These are phyloP conservation scores for Lactarius quietus DNA, from an alignment of 768 basidiomycete species.

Conservation along the genomic window DNA sequence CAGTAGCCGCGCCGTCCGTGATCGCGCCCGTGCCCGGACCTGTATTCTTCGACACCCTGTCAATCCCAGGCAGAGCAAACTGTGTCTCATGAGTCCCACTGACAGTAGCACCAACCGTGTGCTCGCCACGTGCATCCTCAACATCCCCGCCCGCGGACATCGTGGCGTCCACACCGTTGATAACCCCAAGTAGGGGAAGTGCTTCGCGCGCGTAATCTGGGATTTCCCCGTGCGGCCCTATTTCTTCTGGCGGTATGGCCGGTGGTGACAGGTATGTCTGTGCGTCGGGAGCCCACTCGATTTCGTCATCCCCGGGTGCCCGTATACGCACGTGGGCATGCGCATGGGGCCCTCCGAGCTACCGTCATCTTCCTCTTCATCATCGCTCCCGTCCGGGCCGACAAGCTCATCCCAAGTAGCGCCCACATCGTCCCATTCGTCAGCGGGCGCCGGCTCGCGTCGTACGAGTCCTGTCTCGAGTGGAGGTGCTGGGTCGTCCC, in stretches of 20 bases:
- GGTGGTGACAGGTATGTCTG: conserved; percentile 30
- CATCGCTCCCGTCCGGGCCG: conserved; percentile 23
- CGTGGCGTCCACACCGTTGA: background rate
- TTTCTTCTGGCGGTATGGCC: conserved; percentile 31
- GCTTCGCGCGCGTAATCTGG: conserved; percentile 33
- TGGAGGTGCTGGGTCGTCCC: conserved; percentile 58
- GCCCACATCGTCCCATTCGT: conserved; percentile 51
- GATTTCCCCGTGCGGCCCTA: conserved; percentile 45
- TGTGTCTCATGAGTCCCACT: conserved; percentile 10
- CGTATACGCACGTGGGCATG: conserved; percentile 3
- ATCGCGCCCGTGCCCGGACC: background rate
- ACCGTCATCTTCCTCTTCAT: conserved; percentile 25
- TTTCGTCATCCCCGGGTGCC: conserved; percentile 35
- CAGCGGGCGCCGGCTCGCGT: conserved; percentile 37
- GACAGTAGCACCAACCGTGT: background rate
- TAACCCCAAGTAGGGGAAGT: conserved; percentile 12
- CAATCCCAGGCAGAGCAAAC: conserved; percentile 4
- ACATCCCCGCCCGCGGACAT: conserved; percentile 24
- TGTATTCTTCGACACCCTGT: conserved; percentile 1
- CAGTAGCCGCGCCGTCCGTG: background rate
- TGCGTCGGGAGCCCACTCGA: conserved; percentile 53
- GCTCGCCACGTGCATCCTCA: conserved; percentile 17
- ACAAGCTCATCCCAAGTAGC: conserved; percentile 47
- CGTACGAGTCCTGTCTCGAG: conserved; percentile 57
- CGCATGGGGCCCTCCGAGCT: conserved; percentile 5